Percentiles rank a stretch among this genome's conserved stretches.
phyloP scores from a whole-genome alignment of 1,284 basidiomycete species.

The Heterobasidion irregulare region DNA sequence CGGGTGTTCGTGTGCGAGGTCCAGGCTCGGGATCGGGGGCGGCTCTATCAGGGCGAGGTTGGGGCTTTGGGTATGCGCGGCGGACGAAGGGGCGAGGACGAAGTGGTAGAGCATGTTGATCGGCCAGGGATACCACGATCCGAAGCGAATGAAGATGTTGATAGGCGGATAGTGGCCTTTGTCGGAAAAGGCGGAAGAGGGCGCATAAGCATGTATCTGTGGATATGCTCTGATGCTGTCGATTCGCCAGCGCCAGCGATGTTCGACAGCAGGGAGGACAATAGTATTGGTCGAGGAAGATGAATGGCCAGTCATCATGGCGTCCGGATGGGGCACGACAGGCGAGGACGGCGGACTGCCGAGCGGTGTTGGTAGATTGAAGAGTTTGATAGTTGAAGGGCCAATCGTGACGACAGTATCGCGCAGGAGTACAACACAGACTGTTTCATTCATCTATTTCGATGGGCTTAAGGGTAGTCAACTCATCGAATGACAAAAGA shows the following conservation, averaged over 20 bases:
- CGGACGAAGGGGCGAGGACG: slow-evolving; percentile 33
- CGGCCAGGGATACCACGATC: slow-evolving; percentile 56
- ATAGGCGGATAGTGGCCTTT: slow-evolving; percentile 26
- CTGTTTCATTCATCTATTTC: not conserved
- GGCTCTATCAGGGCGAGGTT: not conserved
- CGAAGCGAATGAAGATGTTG: slow-evolving; percentile 49
- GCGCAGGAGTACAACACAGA: slow-evolving; percentile 28
- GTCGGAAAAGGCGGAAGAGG: slow-evolving; percentile 6
- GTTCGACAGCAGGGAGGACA: slow-evolving; percentile 33
- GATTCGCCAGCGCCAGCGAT: slow-evolving; percentile 46
- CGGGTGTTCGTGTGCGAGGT: no score
- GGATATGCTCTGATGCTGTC: slow-evolving; percentile 37
- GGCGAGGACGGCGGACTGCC: slow-evolving; percentile 2
- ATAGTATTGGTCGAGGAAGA: slow-evolving; percentile 11
- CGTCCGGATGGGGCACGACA: not conserved
- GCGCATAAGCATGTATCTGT: slow-evolving; percentile 13
- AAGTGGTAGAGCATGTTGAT: slow-evolving; percentile 60
- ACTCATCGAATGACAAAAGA: no score
- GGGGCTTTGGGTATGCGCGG: not conserved
- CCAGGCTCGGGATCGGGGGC: not conserved
- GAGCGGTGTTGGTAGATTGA: slow-evolving; percentile 1
- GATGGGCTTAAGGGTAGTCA: no score
- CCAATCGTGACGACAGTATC: slow-evolving; percentile 19
- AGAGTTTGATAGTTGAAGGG: slow-evolving; percentile 17
- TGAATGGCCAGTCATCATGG: not conserved